Base-by-base conservation (phyloP, 148 eudicot genomes). In the Vaccinium corymbosum region DNA sequence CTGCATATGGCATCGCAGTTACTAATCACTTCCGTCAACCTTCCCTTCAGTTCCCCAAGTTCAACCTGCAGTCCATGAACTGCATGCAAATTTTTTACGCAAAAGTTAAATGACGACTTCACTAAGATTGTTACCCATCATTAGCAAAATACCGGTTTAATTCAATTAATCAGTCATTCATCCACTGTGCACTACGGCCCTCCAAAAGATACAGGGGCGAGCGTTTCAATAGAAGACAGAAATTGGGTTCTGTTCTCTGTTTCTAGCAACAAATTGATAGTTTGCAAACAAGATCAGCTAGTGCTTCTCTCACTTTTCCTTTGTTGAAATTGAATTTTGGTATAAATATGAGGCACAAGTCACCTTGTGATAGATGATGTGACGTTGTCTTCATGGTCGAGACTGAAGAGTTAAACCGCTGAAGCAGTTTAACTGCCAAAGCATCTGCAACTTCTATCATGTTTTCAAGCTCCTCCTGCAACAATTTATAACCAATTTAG, bases 371-470 rank as follows among this genome's bases (percentile, higher is more conserved):
- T 35, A 96, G 88, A 89, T 94, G 95, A 74, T 85, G 93, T 52
- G 99, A 93, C 48, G 98, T 87, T 7, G 95, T 88, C 89, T 91
- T 97, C 98, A 97, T 94, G 49, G 98, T 85, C 3, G 98, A 89
- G 83, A 90, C 95, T 0, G 99, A 97, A 81, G 92, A 93, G 87
- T 94, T 97, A 85, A 86, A 94, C 22, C 99, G 94, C 87, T 92
- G 95, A 81, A 91, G 90, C 85, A 97, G 96, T 89, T 94, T 97
- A 19, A 90, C 91, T 35, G 95, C 91, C 86, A 94, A 86, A 85
- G 99, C 99, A 90, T 97, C 99, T 51, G 91, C 98, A 83, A 94
- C 94, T 87, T 97, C 99, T 87, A 97, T 92, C 88, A 93, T 93
- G 89, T 97, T 93, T 90, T 97, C 99, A 78, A 94, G 81, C 78